Conservation (phyloP, 495 filamentous ascomycete genomes). For the Hypoxylon lenormandii region DNA sequence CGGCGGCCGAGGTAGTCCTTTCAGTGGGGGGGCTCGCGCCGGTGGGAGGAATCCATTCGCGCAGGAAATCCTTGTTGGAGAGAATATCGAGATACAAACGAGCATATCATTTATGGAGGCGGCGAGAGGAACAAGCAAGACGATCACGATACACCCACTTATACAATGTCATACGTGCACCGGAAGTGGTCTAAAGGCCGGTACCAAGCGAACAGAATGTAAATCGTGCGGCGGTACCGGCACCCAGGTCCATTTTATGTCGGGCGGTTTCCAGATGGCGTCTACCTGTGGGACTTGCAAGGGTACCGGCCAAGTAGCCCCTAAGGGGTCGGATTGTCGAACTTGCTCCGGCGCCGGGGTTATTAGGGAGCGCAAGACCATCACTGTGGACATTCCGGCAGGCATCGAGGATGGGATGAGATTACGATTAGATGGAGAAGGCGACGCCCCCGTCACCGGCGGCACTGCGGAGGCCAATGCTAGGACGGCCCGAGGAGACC, state of each 20-base stretch:
- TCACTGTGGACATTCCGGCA: conserved; percentile 88
- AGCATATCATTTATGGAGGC: conserved; percentile 96
- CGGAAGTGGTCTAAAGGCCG: conserved; percentile 85
- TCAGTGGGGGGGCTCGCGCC: conserved; percentile 64
- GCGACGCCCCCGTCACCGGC: conserved; percentile 84
- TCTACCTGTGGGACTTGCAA: conserved; percentile 85
- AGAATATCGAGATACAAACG: conserved; percentile 92
- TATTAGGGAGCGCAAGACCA: conserved; percentile 77
- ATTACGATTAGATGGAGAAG: conserved; percentile 80
- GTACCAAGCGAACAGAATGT: conserved; percentile 77
- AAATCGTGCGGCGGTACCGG: conserved; percentile 86
- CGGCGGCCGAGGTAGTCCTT: conserved; percentile 69
- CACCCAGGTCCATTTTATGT: conserved; percentile 84
- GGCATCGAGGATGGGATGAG: conserved; percentile 97
- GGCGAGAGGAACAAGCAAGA: conserved; percentile 84
- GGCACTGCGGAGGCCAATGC: conserved; percentile 67
- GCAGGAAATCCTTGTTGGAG: conserved; percentile 81
- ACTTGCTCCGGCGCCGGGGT: conserved; percentile 84
- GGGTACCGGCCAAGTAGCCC: conserved; percentile 77
- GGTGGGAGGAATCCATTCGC: conserved; percentile 72
- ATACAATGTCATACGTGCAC: conserved; percentile 81
- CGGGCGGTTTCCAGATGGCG: conserved; percentile 93
- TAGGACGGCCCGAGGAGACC: conserved; percentile 76
- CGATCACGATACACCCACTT: conserved; percentile 81
- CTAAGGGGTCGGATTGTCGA: conserved; percentile 80